phyloP scores from a whole-genome alignment of 2,329 filamentous ascomycete species.

The Ophiostoma sp. region DNA sequence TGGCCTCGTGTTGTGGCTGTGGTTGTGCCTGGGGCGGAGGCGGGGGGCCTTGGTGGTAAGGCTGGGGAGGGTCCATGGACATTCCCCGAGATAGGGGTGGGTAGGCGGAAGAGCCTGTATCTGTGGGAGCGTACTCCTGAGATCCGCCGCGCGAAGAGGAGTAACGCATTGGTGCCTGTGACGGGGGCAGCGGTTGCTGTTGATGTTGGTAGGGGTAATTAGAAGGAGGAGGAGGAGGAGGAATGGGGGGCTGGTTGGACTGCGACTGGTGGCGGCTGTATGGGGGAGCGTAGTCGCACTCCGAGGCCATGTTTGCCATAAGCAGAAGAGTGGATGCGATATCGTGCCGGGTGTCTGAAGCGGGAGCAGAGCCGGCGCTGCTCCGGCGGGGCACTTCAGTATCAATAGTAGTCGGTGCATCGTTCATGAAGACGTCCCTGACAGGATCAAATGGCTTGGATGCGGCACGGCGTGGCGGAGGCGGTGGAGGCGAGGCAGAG shows the following conservation, averaged over 20 bases:
- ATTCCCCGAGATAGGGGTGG: slow-evolving; percentile 14
- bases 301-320: slow-evolving; percentile 19
- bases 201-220: slow-evolving; percentile 15
- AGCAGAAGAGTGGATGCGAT: slow-evolving; percentile 21
- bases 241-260: background rate
- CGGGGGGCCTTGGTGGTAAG: slow-evolving; percentile 18
- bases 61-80: slow-evolving; percentile 20
- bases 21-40: slow-evolving; percentile 13
- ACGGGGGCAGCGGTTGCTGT: slow-evolving; percentile 12
- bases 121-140: slow-evolving; percentile 18
- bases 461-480: slow-evolving; percentile 23
- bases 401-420: slow-evolving; percentile 26
- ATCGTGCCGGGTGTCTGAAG: background rate
- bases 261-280: slow-evolving; percentile 14
- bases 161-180: slow-evolving; percentile 18
- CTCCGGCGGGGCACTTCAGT: background rate
- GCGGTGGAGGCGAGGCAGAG: slow-evolving; percentile 1
- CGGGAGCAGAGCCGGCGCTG: slow-evolving; percentile 9
- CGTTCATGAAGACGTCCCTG: slow-evolving; percentile 38
- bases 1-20: slow-evolving; percentile 3
- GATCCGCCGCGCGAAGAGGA: slow-evolving; percentile 19
- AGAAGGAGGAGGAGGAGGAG: background rate
- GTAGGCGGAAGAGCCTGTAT: slow-evolving; percentile 13
- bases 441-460: slow-evolving; percentile 44
- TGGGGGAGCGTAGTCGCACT: slow-evolving; percentile 17